phyloP scores from a whole-genome alignment of 495 filamentous ascomycete species.

The Penicillium cataractarum region DNA sequence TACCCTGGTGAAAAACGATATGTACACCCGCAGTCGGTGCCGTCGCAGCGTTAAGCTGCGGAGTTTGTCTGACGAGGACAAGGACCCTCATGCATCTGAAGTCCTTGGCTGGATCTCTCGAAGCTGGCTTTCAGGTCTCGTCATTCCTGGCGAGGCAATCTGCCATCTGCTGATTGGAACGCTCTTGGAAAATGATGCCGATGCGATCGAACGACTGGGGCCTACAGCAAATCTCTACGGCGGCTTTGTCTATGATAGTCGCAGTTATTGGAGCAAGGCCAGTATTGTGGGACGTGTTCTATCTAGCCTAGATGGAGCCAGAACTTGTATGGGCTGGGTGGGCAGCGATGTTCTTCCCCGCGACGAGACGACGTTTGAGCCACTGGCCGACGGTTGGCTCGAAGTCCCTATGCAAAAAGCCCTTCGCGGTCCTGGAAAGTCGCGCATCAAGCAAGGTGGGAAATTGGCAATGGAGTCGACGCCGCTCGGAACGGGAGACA shows the following conservation, averaged over 20 bases:
- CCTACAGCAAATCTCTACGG: conserved; percentile 72
- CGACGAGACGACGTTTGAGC: conserved; percentile 29
- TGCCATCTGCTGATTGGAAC: conserved; percentile 79
- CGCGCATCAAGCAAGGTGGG: conserved; percentile 45
- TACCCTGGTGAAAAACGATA: conserved; percentile 26
- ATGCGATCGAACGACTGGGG: conserved; percentile 67
- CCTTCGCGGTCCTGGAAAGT: conserved; percentile 23
- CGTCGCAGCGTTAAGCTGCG: conserved; percentile 36
- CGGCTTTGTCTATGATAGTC: conserved; percentile 71
- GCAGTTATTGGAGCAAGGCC: conserved; percentile 82
- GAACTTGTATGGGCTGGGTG: conserved; percentile 82
- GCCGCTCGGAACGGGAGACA: conserved; percentile 47
- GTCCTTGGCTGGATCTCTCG: conserved; percentile 77
- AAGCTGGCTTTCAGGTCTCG: conserved; percentile 76
- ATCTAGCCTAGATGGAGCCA: conserved; percentile 62
- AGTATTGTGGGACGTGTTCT: conserved; percentile 79
- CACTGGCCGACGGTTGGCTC: conserved; percentile 65
- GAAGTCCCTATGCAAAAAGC: conserved; percentile 53
- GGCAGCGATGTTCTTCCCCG: conserved; percentile 58
- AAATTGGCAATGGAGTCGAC: conserved; percentile 38
- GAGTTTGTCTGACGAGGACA: conserved; percentile 15
- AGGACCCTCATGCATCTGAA: conserved; percentile 20
- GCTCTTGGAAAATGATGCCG: conserved; percentile 72
- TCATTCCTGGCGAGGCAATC: conserved; percentile 74
- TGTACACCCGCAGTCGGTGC: conserved; percentile 36